Evolutionary conservation across 768 basidiomycete species (phyloP), one percentile per base, ranked within the genome.

Genomic region (Rhodotorula paludigena): DNA sequence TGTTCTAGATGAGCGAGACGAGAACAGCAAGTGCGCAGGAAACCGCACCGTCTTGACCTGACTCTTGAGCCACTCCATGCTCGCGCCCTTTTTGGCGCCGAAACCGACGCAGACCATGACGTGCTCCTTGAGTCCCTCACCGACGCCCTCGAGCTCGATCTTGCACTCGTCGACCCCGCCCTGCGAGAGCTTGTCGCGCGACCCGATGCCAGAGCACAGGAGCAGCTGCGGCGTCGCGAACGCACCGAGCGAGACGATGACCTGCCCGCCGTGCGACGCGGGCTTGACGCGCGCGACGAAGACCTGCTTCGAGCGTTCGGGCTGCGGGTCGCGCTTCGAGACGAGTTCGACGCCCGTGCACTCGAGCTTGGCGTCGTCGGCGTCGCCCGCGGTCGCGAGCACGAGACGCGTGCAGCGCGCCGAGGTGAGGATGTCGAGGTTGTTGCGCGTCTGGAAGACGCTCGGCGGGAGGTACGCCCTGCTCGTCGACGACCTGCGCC

Each of bases 101-200:
- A 66, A 71, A 20, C 32, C 15, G 11, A 66, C 16, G 6, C 48
- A 38, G 3, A 33, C 28, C 1, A 66, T 41, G 5, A 71, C 41
- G 44, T 71, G 69, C 21, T 71, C 69, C 53, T 80, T 79, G 28
- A 83, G 72, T 63, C 81, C 79, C 62, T 78, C 75, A 3, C 82
- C 82, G 35, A 83, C 82, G 32, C 75, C 77, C 5, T 80, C 80
- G 0, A 82, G 71, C 39, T 82, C 78, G 41, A 72, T 48, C 21
- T 55, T n/a, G 25, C 45, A 41, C 23, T 9, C 3, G 35, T 58
- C 20, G 10, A 67, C 64, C 5, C 67, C 64, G 3, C 49, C 64
- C n/a, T 55, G 39, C 33, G 28, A 57, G 3, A 72, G 63, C 51
- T 59, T 64, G 35, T 35, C 51, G 39, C 42, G 49, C 25, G 49